A percentile compares a stretch with the other conserved stretches of the same genome.
phyloP scores from a whole-genome alignment of 805 yeast genomes.

The Teunomyces kruisii region DNA sequence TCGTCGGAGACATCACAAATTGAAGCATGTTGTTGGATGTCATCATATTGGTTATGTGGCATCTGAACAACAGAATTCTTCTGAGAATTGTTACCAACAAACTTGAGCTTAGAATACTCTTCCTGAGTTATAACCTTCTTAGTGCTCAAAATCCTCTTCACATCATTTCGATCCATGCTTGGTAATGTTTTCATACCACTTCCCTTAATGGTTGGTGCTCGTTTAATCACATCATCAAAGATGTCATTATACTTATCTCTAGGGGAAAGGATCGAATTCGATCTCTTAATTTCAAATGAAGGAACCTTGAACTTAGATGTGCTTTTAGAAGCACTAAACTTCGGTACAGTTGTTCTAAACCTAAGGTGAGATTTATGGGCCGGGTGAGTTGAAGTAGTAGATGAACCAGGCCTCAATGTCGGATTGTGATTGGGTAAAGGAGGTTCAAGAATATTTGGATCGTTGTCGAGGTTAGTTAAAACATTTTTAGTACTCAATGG shows the following conservation, averaged over 20 bases:
- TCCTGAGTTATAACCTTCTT: conserved; percentile 41
- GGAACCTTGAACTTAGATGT: conserved; percentile 40
- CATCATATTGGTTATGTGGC: conserved; percentile 24
- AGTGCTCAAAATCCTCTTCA: conserved; percentile 37
- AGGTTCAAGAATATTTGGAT: conserved; percentile 16
- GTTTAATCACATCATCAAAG: conserved; percentile 27
- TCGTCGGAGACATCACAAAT: conserved; percentile 25
- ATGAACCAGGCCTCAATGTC: conserved; percentile 5
- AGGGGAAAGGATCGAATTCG: conserved; percentile 35
- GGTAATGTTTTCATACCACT: conserved; percentile 49
- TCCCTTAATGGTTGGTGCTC: conserved; percentile 41
- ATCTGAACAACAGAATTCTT: conserved; percentile 28
- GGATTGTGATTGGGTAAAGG: conserved; percentile 9
- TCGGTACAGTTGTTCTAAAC: background rate
- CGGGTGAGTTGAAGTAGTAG: background rate
- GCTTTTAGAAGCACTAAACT: conserved; percentile 1
- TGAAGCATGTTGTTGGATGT: conserved; percentile 33
- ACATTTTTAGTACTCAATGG: conserved; percentile 30
- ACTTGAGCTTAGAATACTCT: conserved; percentile 37
- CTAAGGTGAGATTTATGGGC: background rate
- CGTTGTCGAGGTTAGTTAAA: conserved; percentile 22
- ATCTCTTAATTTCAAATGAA: conserved; percentile 40
- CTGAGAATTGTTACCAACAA: conserved; percentile 19
- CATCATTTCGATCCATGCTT: conserved; percentile 48
- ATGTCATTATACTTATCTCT: conserved; percentile 40